These are phyloP conservation scores for Spirogloea muscicola DNA, from an alignment of 139 green algal genomes.

Conservation along the genomic window DNA sequence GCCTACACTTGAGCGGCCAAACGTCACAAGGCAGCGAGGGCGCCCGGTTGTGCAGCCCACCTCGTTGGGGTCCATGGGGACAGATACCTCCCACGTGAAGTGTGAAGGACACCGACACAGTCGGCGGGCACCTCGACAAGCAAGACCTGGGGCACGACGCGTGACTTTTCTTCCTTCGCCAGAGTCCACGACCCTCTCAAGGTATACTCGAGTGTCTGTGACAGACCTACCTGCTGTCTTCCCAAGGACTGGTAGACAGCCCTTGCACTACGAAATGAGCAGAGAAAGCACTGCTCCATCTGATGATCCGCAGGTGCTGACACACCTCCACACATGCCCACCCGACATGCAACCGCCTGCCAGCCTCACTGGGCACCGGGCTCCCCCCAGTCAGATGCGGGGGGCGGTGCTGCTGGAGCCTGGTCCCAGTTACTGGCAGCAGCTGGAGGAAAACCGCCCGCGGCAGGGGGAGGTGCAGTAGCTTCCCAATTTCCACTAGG, in stretches of 20 bases:
- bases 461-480: conserved; percentile 24
- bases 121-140: too few relatives aligned
- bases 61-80: too few relatives aligned
- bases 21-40: too few relatives aligned
- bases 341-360: background rate
- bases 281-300: background rate
- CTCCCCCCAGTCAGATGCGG: background rate
- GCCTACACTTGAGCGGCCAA: too few relatives aligned
- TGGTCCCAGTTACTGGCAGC: conserved; percentile 12
- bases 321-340: background rate
- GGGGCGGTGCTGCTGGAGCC: background rate
- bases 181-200: too few relatives aligned
- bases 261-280: background rate
- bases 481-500: conserved; percentile 38
- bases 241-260: background rate
- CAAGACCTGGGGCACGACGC: too few relatives aligned
- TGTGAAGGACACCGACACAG: too few relatives aligned
- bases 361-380: conserved; percentile 1
- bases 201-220: too few relatives aligned
- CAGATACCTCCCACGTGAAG: too few relatives aligned
- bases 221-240: too few relatives aligned
- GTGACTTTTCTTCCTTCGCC: too few relatives aligned
- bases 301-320: background rate
- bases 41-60: too few relatives aligned
- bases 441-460: conserved; percentile 11